Conservation (phyloP, 148 eudicot species). For the Amaranthus palmeri region DNA sequence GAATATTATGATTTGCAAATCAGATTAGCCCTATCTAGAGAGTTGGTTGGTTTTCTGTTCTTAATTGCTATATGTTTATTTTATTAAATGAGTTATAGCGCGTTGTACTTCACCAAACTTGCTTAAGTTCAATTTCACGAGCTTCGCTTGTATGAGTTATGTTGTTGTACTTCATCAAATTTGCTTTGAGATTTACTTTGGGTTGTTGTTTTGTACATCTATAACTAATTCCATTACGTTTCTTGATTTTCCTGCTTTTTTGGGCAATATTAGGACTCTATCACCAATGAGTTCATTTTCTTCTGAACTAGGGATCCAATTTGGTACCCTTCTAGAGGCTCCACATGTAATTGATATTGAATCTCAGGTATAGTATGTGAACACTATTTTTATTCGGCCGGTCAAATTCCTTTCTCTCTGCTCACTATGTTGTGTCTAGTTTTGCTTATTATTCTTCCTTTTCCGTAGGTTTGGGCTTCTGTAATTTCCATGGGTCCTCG, state of each 20-base stretch:
- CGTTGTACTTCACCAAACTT: not conserved
- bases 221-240: not conserved
- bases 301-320: conserved; percentile 89
- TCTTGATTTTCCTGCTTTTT: not conserved
- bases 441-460: not conserved
- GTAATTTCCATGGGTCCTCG: conserved; percentile 69
- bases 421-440: conserved; percentile 10
- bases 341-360: conserved; percentile 84
- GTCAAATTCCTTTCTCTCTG: conserved; percentile 1
- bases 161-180: not conserved
- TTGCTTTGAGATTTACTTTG: not conserved
- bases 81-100: too few species aligned
- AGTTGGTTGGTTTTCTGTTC: too few species aligned
- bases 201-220: not conserved
- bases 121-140: not conserved
- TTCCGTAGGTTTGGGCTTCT: conserved; percentile 71
- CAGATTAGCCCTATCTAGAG: too few species aligned
- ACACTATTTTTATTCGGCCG: not conserved
- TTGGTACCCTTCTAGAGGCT: conserved; percentile 85
- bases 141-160: not conserved
- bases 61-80: too few species aligned
- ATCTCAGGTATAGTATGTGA: conserved; percentile 57
- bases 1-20: not conserved
- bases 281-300: conserved; percentile 90
- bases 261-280: conserved; percentile 57